These are phyloP conservation scores for Tausonia pullulans DNA, from an alignment of 1,284 basidiomycete genomes.

Conservation along the genomic window DNA sequence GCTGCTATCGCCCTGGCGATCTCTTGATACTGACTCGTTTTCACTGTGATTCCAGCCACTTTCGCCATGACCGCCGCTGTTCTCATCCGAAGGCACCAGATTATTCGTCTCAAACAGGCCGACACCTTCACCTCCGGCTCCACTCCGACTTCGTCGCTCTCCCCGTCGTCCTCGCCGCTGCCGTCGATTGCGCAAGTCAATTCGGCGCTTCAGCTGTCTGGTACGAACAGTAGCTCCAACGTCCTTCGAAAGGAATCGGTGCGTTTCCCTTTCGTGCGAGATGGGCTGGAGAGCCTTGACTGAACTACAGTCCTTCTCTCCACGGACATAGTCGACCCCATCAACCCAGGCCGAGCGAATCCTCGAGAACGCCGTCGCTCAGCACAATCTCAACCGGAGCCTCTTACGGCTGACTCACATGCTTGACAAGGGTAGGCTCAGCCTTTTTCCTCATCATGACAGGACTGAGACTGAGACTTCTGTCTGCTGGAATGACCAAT, in stretches of 20 bases:
- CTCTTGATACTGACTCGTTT: background rate
- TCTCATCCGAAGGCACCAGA: conserved; percentile 74
- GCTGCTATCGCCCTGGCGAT: background rate
- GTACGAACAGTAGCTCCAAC: too few species aligned
- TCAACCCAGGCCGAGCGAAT: conserved; percentile 30
- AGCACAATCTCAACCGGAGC: conserved; percentile 72
- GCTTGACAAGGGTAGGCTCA: conserved; percentile 56
- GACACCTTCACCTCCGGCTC: conserved; percentile 52
- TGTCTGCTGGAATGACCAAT: background rate
- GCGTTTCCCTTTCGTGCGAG: background rate
- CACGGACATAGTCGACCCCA: background rate
- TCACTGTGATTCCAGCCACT: conserved; percentile 43
- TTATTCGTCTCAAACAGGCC: conserved; percentile 59
- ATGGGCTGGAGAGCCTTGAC: background rate
- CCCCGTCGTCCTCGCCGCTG: background rate
- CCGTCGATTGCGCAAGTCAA: background rate
- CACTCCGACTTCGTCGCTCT: background rate
- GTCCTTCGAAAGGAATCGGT: too few species aligned
- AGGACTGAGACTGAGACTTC: background rate
- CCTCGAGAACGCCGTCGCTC: conserved; percentile 56
- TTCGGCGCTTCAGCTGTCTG: too few species aligned
- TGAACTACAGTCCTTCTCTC: background rate
- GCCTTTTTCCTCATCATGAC: conserved; percentile 3
- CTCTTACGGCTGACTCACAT: conserved; percentile 74
- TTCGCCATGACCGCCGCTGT: conserved; percentile 95